Conservation (phyloP, 2,329 filamentous ascomycete genomes). For the Akanthomyces dipterigenus region DNA sequence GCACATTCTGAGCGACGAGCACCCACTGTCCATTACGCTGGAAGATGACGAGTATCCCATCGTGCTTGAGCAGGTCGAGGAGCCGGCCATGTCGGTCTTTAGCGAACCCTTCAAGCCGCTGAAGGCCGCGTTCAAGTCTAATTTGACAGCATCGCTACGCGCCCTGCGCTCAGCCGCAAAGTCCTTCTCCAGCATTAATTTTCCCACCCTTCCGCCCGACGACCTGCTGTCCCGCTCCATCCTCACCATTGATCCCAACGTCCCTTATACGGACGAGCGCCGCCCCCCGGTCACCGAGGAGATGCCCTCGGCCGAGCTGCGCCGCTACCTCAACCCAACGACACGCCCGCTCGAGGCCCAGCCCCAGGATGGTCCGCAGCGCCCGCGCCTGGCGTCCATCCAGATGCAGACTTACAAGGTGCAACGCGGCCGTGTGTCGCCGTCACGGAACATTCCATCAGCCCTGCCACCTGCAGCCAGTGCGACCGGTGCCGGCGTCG, state of each 20-base stretch:
- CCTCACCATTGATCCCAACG: conserved; percentile 58
- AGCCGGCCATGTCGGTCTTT: conserved; percentile 21
- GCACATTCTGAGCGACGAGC: conserved; percentile 40
- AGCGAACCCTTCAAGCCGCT: conserved; percentile 41
- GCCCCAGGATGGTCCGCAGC: conserved; percentile 14
- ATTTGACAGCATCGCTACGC: conserved; percentile 59
- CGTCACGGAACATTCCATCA: conserved; percentile 23
- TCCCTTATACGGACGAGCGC: conserved; percentile 62
- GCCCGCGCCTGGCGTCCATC: conserved; percentile 48
- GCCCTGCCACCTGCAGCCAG: conserved; percentile 17
- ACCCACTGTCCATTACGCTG: conserved; percentile 37
- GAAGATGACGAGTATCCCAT: conserved; percentile 40
- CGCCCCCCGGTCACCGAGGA: conserved; percentile 56
- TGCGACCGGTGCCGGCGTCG: conserved; percentile 18
- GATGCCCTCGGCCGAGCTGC: conserved; percentile 58
- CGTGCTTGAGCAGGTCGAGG: conserved; percentile 33
- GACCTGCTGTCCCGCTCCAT: conserved; percentile 62
- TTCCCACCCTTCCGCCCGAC: conserved; percentile 57
- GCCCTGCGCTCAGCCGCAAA: conserved; percentile 58
- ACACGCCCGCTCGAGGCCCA: conserved; percentile 29
- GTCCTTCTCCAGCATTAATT: conserved; percentile 56
- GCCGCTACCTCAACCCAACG: conserved; percentile 61
- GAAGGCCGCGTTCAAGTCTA: conserved; percentile 59
- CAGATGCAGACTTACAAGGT: conserved; percentile 67
- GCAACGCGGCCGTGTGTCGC: conserved; percentile 39